Percentiles rank a stretch among this genome's conserved stretches.
Conservation (phyloP, 305 asterid species). For the Ajuga reptans region DNA sequence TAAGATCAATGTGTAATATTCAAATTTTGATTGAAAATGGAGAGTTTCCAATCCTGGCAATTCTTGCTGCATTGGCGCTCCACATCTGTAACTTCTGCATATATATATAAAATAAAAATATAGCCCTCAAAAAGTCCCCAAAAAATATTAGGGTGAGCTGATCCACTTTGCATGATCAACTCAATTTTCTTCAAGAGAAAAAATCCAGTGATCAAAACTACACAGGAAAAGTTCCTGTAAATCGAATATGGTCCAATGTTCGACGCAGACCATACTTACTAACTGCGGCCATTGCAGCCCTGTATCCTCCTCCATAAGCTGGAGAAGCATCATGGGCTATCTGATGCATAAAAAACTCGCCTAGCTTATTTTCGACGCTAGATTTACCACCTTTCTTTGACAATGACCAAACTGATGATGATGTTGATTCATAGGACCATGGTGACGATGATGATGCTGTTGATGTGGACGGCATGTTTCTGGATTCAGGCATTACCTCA, state of each 20-base stretch:
- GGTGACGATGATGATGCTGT: constrained; percentile 31
- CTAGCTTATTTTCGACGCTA: constrained; percentile 57
- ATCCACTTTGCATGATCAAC: constrained; percentile 31
- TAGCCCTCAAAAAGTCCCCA: constrained; percentile 22
- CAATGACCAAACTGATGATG: constrained; percentile 19
- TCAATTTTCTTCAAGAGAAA: constrained; percentile 27
- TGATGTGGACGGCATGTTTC: constrained; percentile 34
- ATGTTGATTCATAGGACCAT: no score
- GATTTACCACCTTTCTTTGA: constrained; percentile 77
- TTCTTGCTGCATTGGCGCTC: no score
- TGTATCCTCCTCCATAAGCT: constrained; percentile 84
- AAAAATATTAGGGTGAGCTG: constrained; percentile 33
- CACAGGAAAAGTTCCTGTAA: constrained; percentile 50
- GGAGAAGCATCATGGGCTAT: constrained; percentile 77
- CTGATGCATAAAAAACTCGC: constrained; percentile 88
- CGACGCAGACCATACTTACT: constrained; percentile 67
- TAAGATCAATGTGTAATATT: no score
- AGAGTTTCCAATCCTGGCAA: no score
- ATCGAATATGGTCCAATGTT: constrained; percentile 55
- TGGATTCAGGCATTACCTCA: constrained; percentile 49
- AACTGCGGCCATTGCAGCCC: constrained; percentile 74
- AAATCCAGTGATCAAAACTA: neutral
- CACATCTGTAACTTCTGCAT: no score
- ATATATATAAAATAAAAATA: neutral
- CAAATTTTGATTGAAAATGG: no score